Evolutionary conservation across 2,329 filamentous ascomycete species (phyloP).

Genomic region (Elsinoe necatrix): DNA sequence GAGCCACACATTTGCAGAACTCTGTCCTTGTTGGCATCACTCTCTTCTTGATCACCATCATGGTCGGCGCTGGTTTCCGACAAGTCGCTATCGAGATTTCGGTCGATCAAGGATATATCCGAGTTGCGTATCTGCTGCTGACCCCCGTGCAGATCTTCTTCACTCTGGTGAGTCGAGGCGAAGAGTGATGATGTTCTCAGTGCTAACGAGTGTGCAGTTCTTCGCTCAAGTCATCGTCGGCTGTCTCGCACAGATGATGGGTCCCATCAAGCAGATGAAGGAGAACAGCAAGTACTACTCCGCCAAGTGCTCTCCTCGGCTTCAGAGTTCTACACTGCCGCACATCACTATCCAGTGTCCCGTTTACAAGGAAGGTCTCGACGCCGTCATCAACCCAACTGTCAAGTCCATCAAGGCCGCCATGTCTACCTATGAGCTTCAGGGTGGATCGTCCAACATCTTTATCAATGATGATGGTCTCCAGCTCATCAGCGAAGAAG

Average conservation of each 20-base stretch:
- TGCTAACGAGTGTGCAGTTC: slow-evolving; percentile 41
- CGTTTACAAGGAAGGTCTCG: slow-evolving; percentile 77
- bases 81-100: slow-evolving; percentile 60
- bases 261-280: slow-evolving; percentile 63
- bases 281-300: slow-evolving; percentile 78
- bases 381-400: slow-evolving; percentile 66
- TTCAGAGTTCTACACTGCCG: slow-evolving; percentile 52
- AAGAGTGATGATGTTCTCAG: not conserved
- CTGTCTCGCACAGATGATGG: slow-evolving; percentile 66
- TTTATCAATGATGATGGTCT: slow-evolving; percentile 68
- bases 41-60: slow-evolving; percentile 55
- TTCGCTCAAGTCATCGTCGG: slow-evolving; percentile 72
- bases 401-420: slow-evolving; percentile 70
- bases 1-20: slow-evolving; percentile 62
- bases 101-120: slow-evolving; percentile 54
- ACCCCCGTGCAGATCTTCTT: slow-evolving; percentile 70
- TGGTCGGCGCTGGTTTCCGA: slow-evolving; percentile 61
- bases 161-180: slow-evolving; percentile 45
- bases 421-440: slow-evolving; percentile 67
- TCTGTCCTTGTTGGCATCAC: slow-evolving; percentile 60
- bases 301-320: slow-evolving; percentile 55
- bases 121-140: slow-evolving; percentile 56
- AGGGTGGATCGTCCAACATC: slow-evolving; percentile 70
- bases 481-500: slow-evolving; percentile 50
- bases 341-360: slow-evolving; percentile 73